Conservation (phyloP, 352 stramenopile genomes). For the Globisporangium splendens region DNA sequence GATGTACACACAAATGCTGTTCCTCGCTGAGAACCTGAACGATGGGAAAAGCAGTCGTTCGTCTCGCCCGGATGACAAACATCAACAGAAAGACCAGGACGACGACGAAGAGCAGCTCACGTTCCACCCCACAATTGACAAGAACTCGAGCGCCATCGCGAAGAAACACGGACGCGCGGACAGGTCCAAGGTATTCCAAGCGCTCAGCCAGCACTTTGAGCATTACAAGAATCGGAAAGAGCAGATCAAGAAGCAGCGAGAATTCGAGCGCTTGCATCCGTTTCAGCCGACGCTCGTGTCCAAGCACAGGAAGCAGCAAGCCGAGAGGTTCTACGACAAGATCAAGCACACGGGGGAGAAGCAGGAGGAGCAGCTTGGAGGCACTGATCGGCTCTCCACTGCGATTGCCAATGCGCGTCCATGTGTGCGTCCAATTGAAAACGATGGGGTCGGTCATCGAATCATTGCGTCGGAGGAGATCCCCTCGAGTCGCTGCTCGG, state of each 20-base stretch:
- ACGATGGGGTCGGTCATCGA: conserved; percentile 11
- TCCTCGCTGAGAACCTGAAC: conserved; percentile 50
- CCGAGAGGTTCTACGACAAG: conserved; percentile 52
- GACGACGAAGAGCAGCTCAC: conserved; percentile 51
- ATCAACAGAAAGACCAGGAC: conserved; percentile 13
- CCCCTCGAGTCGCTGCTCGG: conserved; percentile 31
- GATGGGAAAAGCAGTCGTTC: conserved; percentile 32
- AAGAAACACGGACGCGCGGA: conserved; percentile 57
- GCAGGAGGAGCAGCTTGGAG: neutral
- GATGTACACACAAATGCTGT: conserved; percentile 73
- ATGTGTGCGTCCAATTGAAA: conserved; percentile 58
- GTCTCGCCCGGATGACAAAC: conserved; percentile 10
- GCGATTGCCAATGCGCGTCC: conserved; percentile 50
- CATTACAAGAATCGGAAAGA: conserved; percentile 63
- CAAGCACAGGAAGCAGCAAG: conserved; percentile 34
- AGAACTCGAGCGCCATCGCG: conserved; percentile 58
- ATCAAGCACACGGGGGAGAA: conserved; percentile 22
- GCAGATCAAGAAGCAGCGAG: conserved; percentile 44
- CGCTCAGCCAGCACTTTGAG: conserved; percentile 70
- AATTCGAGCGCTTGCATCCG: conserved; percentile 54
- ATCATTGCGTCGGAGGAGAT: conserved; percentile 12
- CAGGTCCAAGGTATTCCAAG: conserved; percentile 59
- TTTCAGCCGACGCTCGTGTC: conserved; percentile 60
- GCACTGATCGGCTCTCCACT: conserved; percentile 31
- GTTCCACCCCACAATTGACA: conserved; percentile 67